Evolutionary conservation across 495 filamentous ascomycete species (phyloP).

Genomic region (Xylaria scruposa): DNA sequence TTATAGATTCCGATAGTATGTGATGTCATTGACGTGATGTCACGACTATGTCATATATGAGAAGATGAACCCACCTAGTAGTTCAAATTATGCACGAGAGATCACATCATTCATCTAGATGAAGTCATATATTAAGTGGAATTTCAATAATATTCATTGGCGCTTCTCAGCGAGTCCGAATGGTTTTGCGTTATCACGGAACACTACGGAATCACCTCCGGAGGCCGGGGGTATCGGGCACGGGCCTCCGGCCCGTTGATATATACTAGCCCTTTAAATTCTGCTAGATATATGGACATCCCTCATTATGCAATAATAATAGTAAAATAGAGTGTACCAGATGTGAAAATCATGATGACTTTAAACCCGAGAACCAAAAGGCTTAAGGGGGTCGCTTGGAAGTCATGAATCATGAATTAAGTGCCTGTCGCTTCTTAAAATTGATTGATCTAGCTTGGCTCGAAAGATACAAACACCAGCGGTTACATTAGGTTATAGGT

Average conservation of each 20-base stretch:
- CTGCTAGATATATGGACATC: no score
- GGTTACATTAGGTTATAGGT: neutral
- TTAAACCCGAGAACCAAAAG: no score
- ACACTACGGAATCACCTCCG: no score
- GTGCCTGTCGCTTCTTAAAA: neutral
- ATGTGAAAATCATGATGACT: no score
- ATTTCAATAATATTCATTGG: neutral
- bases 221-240: no score
- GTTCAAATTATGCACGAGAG: neutral
- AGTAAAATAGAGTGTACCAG: no score
- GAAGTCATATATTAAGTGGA: neutral
- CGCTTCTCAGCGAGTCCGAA: neutral
- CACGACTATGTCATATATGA: slow-evolving; percentile 30
- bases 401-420: neutral
- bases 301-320: no score
- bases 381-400: neutral
- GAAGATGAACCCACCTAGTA: neutral
- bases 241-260: no score
- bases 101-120: neutral
- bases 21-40: slow-evolving; percentile 37
- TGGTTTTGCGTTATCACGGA: neutral
- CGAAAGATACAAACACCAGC: neutral
- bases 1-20: neutral
- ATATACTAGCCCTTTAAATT: no score
- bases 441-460: neutral